Evolutionary conservation across 1,284 basidiomycete species (phyloP).

Genomic region (Ustilago shanxiensis): DNA sequence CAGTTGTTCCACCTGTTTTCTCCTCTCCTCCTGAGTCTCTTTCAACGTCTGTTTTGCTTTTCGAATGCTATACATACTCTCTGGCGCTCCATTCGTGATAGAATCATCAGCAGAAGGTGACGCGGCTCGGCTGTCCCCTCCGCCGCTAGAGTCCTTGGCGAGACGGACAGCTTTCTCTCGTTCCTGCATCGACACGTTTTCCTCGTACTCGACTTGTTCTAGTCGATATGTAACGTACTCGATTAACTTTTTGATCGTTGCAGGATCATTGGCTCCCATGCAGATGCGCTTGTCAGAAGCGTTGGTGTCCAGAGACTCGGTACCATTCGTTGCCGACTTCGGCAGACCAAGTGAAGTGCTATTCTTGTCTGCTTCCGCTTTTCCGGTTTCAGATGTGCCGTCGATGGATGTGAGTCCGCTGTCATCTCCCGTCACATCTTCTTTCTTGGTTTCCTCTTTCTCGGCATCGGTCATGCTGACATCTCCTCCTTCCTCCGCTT

Average conservation of each 20-base stretch:
- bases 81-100: background rate
- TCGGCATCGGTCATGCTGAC: constrained; percentile 1
- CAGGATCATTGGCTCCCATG: constrained; percentile 53
- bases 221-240: constrained; percentile 38
- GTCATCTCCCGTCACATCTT: constrained; percentile 21
- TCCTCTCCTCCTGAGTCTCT: constrained; percentile 47
- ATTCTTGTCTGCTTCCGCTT: constrained; percentile 3
- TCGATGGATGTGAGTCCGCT: constrained; percentile 40
- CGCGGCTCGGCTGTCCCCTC: background rate
- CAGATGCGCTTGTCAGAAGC: constrained; percentile 16
- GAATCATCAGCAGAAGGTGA: background rate
- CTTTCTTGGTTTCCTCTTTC: constrained; percentile 1
- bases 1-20: constrained; percentile 38
- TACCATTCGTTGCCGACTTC: constrained; percentile 2
- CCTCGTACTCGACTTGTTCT: constrained; percentile 46
- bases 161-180: constrained; percentile 23
- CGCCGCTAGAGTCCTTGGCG: constrained; percentile 11
- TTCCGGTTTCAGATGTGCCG: constrained; percentile 14
- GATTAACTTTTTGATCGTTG: constrained; percentile 35
- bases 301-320: background rate
- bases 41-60: constrained; percentile 52
- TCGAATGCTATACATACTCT: constrained; percentile 40
- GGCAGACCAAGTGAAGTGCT: constrained; percentile 19
- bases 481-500: constrained; percentile 11
- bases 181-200: constrained; percentile 40